These are phyloP conservation scores for Diaporthe caulivora DNA, from an alignment of 2,329 filamentous ascomycete species.

Conservation along the genomic window DNA sequence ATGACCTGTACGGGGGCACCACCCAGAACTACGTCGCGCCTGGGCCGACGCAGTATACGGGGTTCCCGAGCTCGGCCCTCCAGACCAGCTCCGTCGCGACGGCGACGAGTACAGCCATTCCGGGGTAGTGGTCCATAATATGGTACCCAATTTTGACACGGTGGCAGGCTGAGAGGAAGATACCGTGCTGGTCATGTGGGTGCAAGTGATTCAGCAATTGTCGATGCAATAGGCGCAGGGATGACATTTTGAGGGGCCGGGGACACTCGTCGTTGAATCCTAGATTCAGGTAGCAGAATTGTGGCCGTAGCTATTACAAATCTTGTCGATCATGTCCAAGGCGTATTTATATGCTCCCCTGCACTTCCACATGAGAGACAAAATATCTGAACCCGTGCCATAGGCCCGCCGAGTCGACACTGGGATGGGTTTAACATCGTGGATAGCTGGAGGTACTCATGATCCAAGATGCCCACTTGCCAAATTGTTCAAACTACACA, in stretches of 20 bases:
- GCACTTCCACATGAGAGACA: neutral
- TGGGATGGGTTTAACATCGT: neutral
- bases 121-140: conserved; percentile 3
- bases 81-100: conserved; percentile 40
- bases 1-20: conserved; percentile 62
- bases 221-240: neutral
- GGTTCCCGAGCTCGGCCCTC: conserved; percentile 43
- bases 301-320: neutral
- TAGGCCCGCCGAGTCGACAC: neutral
- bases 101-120: conserved; percentile 37
- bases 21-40: conserved; percentile 38
- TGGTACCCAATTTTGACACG: neutral
- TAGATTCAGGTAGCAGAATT: neutral
- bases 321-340: neutral
- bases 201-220: too few relatives aligned
- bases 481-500: neutral
- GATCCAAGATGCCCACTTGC: neutral
- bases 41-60: conserved; percentile 40
- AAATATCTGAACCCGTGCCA: neutral
- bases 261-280: too few relatives aligned
- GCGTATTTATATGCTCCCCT: too few relatives aligned
- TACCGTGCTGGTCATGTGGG: neutral
- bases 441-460: neutral
- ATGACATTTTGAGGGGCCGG: neutral
- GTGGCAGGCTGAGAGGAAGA: neutral